Evolutionary conservation across 169 alveolate genomes (phyloP), one percentile per base, ranked within the genome.

Genomic region (Babesia bigemina): DNA sequence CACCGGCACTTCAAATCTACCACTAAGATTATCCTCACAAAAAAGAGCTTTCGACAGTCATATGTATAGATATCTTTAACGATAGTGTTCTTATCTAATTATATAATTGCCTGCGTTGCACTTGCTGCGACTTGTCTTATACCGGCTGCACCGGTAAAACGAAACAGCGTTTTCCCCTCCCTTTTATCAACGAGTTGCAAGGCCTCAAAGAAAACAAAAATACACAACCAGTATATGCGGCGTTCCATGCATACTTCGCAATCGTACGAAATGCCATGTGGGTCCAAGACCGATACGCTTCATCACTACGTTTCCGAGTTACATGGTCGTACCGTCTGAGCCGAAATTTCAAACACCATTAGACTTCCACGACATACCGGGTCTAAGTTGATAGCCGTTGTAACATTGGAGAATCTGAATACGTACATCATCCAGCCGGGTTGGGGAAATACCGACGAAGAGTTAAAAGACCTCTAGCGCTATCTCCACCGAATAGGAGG

Each of bases 241-340:
- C 9, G 24, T 45, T 14, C 49, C 29, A 28, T 59, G 69, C 69
- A 11, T 16, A 36, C 29, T 7, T 14, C 28, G 29, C 19, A 13
- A 17, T 6, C n/a, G 39, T 59, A 49, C 53, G 4, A 17, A 17
- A 45, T 21, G 24, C 29, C 6, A 59, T 28, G 29, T 49, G 19
- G 42, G 33, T 4, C 70, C 70, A 8, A 61, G 42, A 33, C 70
- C 70, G 42, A 17, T 61, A 14, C 39, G 55, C 19, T 61, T 61
- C 33, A 42, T 61, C 9, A 53, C 14, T 1, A 29, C 56, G 24
- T 61, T 39, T 2, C 50, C 70, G 16, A 33, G 1, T 8, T 2
- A 19, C 28, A n/a, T 61, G 55, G 33, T 42, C 1, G 17, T 9
- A 11, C 28, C 53, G 36, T 7, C 11, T 8, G 57, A 2, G 29